Conservation (phyloP, 306 rosid genomes). For the Rosa persica region DNA sequence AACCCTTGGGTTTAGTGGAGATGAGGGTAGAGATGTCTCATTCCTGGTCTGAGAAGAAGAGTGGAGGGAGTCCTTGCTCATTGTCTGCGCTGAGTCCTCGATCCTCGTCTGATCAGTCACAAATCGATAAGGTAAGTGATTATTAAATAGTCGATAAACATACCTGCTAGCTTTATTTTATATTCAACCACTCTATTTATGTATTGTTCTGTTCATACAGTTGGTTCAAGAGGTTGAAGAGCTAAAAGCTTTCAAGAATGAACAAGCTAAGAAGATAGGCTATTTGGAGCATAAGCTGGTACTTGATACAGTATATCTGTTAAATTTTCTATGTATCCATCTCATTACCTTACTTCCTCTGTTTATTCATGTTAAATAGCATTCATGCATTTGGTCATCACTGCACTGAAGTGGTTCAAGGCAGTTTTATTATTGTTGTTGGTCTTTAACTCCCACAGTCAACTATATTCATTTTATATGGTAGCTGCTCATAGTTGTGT, state of each 20-base stretch:
- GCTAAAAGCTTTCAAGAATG: constrained; percentile 36
- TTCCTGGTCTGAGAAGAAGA: constrained; percentile 31
- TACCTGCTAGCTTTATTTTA: neutral
- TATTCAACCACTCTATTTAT: constrained; percentile 8
- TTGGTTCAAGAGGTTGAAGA: constrained; percentile 53
- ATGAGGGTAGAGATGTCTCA: constrained; percentile 28
- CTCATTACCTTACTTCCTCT: constrained; percentile 1
- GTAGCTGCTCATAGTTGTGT: neutral
- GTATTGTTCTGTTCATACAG: constrained; percentile 30
- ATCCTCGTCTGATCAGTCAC: constrained; percentile 27
- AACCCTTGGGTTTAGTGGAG: constrained; percentile 22
- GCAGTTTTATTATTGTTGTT: neutral
- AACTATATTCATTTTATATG: neutral
- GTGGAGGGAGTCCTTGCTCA: constrained; percentile 29
- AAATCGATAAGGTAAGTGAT: constrained; percentile 40
- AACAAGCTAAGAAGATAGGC: constrained; percentile 37
- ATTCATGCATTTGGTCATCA: constrained; percentile 13
- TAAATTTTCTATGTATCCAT: constrained; percentile 15
- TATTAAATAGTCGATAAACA: neutral
- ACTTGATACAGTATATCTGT: constrained; percentile 24
- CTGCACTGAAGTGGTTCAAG: constrained; percentile 1
- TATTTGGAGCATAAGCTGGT: constrained; percentile 63
- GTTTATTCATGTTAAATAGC: neutral
- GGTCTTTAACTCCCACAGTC: neutral
- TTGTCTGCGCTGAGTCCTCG: constrained; percentile 20